Base-by-base conservation (phyloP, 148 eudicot species). In the Cornus kousa region DNA sequence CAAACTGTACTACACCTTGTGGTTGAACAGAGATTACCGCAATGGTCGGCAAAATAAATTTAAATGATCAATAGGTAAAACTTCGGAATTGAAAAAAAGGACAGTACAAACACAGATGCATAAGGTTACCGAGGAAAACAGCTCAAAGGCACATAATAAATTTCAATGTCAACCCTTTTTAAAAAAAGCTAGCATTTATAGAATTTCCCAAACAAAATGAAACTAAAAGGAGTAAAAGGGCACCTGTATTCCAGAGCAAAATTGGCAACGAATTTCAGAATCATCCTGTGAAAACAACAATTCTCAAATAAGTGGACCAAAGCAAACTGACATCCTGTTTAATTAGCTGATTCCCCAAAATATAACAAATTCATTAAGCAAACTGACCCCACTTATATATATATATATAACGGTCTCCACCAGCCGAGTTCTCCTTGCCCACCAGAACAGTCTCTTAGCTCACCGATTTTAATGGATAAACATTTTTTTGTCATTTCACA, bases 1-100 rank as follows among this genome's bases (percentile, higher is more conserved):
- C 99, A 67, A 96, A 88, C 46, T 96, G 95, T 71, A 89, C 78
- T 31, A 93, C 98, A 28, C 99, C 99, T 28, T 67, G 86, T n/a
- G 85, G 86, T 69, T 89, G 91, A 53, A 93, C 91, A 32, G 97
- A 87, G 64, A 96, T 81, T n/a, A 92, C 81, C 9, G 86, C 91
- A 77, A 93, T 78, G 67, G 99, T 93, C 99, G 93, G 90, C 82
- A 80, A 83, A 82, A 78, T 67, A 22, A 76, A n/a, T 72, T 57
- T 13, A 20, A 77, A 24, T 3, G 33, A 77, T 77, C 73, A 68
- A 11, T 77, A 13, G 5, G 40, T 43, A 24, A 2, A 1, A 9
- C 39, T 67, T 23, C 62, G 33, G 40, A 55, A 64, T 70, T 35
- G n/a, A n/a, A 31, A 53, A 46, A 22, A 1, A 12, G 7, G 7